Base-by-base conservation (phyloP, 1,284 basidiomycete genomes). In the Anthracocystis walkeri region DNA sequence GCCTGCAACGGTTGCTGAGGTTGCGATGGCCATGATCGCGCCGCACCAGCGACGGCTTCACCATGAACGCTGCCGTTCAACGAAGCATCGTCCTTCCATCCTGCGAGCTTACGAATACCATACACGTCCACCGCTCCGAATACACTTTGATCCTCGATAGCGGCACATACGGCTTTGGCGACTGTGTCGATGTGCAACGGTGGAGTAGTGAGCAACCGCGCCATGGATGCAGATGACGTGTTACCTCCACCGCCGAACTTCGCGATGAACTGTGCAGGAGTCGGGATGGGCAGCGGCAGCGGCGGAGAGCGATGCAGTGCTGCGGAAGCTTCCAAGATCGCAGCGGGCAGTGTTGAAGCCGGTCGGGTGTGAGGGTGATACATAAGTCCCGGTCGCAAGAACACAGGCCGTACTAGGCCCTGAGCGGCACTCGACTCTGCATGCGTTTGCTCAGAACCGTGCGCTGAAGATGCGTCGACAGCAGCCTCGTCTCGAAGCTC, bases 151-250 rank as follows among this genome's bases (percentile, higher is more conserved):
- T 69, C 74, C 65, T 84, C 85, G 58, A 92, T 86, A 5, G 86
- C 80, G 2, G 74, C 86, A 72, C 91, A 90, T 10, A 94, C 90
- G 0, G 95, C 94, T 78, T 92, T 90, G 1, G 92, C 96, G 41
- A 99, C 94, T 67, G 96, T 94, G 80, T 99, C 96, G 27, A 97
- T 93, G 83, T 99, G 96, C 51, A 99, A 90, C 0, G 97, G 95
- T 27, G 92, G 93, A 58, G 92, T 91, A 12, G 89, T 89, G 65
- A 96, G 85, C 23, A 92, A 90, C 61, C 92, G 90, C 4, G 93
- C 90, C 33, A 97, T 87, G 1, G 93, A 90, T 40, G 90, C 88
- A 7, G 51, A 49, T 0, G 55, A 7, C 40, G 58, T 52, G 49
- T 51, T 60, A n/a, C 66, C 62, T 4, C 58, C 58, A 29, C 35